A percentile compares a stretch with the other conserved stretches of the same genome.
Evolutionary conservation across 1,139 yeast genomes (phyloP).

Genomic region (Pichia sp.): DNA sequence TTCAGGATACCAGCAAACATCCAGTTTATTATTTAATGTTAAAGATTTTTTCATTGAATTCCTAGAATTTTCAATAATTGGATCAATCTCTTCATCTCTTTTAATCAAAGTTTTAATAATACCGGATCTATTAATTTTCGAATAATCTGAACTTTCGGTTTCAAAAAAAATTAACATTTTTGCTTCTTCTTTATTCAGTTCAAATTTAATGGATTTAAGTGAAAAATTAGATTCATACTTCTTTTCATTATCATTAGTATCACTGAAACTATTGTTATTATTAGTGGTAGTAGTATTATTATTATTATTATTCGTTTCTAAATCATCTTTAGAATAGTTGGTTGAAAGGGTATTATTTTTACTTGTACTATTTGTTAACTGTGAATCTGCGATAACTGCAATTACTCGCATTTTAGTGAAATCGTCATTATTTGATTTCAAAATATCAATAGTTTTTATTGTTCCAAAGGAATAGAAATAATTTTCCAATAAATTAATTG

Average conservation of each 20-base stretch:
- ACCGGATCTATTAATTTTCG: neutral
- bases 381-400: slow-evolving; percentile 6
- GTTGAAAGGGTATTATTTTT: neutral
- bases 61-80: slow-evolving; percentile 2
- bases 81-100: neutral
- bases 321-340: no score
- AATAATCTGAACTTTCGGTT: slow-evolving; percentile 1
- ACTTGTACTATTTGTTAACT: slow-evolving; percentile 1
- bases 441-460: slow-evolving; percentile 2
- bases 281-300: neutral
- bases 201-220: slow-evolving; percentile 10
- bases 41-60: slow-evolving; percentile 6
- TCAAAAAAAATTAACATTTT: slow-evolving; percentile 13
- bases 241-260: neutral
- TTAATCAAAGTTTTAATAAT: neutral
- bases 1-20: slow-evolving; percentile 32
- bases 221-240: slow-evolving; percentile 6
- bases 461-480: slow-evolving; percentile 13
- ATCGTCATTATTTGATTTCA: neutral
- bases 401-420: slow-evolving; percentile 1
- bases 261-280: neutral
- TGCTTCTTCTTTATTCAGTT: slow-evolving; percentile 6
- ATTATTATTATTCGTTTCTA: neutral
- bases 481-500: slow-evolving; percentile 3
- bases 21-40: slow-evolving; percentile 14